These are phyloP conservation scores for Citrus reticulata DNA, from an alignment of 345 rosid species.

Conservation along the genomic window DNA sequence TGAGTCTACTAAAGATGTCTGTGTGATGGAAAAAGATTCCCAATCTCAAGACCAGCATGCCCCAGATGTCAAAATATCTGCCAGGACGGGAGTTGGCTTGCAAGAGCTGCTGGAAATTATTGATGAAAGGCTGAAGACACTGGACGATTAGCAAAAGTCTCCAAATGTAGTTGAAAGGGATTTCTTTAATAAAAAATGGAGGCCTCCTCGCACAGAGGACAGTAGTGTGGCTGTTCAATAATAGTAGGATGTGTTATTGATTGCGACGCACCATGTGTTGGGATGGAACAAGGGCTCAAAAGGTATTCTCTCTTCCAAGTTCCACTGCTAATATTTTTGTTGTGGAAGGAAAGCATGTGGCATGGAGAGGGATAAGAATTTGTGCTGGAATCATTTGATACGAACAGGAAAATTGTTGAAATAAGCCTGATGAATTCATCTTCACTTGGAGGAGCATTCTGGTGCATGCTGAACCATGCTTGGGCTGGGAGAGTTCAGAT, in stretches of 20 bases:
- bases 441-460: not conserved
- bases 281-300: not conserved
- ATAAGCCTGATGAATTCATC: not conserved
- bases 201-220: constrained; percentile 54
- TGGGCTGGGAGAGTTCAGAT: not conserved
- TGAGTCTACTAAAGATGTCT: constrained; percentile 6
- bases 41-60: constrained; percentile 21
- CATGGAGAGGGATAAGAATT: not conserved
- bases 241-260: constrained; percentile 2
- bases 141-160: constrained; percentile 35
- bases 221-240: constrained; percentile 28
- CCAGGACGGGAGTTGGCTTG: constrained; percentile 66
- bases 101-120: constrained; percentile 63
- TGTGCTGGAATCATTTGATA: not conserved
- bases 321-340: not conserved
- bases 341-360: not conserved
- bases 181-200: constrained; percentile 55
- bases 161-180: constrained; percentile 33
- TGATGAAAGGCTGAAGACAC: constrained; percentile 46
- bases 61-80: constrained; percentile 71
- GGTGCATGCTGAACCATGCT: not conserved
- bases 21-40: constrained; percentile 8
- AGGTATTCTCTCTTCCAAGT: not conserved
- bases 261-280: not conserved
- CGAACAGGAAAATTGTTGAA: not conserved